A percentile compares a stretch with the other conserved stretches of the same genome.
Evolutionary conservation across 2,329 filamentous ascomycete genomes (phyloP).

Genomic region (Aspergillus niger): DNA sequence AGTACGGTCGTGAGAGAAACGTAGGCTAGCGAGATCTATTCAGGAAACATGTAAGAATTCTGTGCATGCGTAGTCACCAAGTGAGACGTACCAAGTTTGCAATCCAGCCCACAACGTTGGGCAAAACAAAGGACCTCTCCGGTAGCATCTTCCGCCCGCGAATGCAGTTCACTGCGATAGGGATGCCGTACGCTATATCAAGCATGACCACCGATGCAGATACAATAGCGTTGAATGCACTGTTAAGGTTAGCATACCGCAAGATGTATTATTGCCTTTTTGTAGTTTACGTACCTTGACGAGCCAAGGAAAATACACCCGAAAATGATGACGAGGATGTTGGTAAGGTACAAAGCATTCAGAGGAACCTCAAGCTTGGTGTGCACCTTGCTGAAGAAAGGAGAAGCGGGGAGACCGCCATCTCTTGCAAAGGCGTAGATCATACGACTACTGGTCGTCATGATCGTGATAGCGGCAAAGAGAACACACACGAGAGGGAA

Average conservation of each 20-base stretch:
- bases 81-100: slow-evolving; percentile 55
- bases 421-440: slow-evolving; percentile 52
- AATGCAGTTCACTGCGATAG: slow-evolving; percentile 68
- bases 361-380: slow-evolving; percentile 63
- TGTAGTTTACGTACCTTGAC: slow-evolving; percentile 30
- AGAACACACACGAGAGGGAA: slow-evolving; percentile 36
- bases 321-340: slow-evolving; percentile 65
- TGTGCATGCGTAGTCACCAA: not conserved
- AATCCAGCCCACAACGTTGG: slow-evolving; percentile 59
- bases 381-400: slow-evolving; percentile 64
- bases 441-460: slow-evolving; percentile 41
- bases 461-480: slow-evolving; percentile 36
- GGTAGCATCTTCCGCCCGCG: slow-evolving; percentile 68
- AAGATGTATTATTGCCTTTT: no score
- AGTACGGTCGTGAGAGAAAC: slow-evolving; percentile 71
- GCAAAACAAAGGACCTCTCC: slow-evolving; percentile 59
- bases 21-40: slow-evolving; percentile 60
- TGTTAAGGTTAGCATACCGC: slow-evolving; percentile 25
- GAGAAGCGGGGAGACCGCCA: slow-evolving; percentile 65
- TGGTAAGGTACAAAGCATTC: slow-evolving; percentile 65
- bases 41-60: slow-evolving; percentile 23
- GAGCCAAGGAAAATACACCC: slow-evolving; percentile 71
- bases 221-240: slow-evolving; percentile 71
- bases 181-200: slow-evolving; percentile 73
- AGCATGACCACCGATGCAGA: slow-evolving; percentile 72